phyloP scores from a whole-genome alignment of 768 basidiomycete genomes.

The Calocybe cyanea region DNA sequence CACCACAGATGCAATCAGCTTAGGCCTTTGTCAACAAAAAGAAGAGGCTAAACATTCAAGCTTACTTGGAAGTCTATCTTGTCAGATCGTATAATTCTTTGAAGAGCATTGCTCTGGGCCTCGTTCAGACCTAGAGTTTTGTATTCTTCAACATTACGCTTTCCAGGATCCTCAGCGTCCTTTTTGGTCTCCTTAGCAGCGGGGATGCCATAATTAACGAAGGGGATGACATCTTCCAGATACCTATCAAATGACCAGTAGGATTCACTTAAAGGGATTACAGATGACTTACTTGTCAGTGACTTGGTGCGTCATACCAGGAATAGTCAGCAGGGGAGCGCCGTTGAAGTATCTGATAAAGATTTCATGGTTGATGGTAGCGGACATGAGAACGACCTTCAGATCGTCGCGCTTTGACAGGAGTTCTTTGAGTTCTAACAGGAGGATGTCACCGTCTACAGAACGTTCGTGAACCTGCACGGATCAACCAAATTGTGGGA shows the following conservation, averaged over 20 bases:
- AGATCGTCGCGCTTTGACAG: slow-evolving; percentile 58
- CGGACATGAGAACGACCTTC: slow-evolving; percentile 89
- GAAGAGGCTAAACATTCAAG: not conserved
- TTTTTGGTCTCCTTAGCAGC: slow-evolving; percentile 22
- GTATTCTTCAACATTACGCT: slow-evolving; percentile 45
- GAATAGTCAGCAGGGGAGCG: slow-evolving; percentile 80
- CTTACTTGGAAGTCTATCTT: slow-evolving; percentile 71
- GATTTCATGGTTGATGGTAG: slow-evolving; percentile 89
- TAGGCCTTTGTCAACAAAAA: slow-evolving; percentile 2
- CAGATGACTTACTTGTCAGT: slow-evolving; percentile 55
- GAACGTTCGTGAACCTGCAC: slow-evolving; percentile 88
- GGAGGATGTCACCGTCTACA: slow-evolving; percentile 85
- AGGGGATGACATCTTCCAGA: slow-evolving; percentile 72
- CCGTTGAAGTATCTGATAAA: slow-evolving; percentile 79
- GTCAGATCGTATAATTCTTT: slow-evolving; percentile 55
- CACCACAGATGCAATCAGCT: slow-evolving; percentile 69
- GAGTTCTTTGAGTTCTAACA: slow-evolving; percentile 80
- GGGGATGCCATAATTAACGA: slow-evolving; percentile 51
- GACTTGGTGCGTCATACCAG: slow-evolving; percentile 79
- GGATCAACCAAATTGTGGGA: not conserved
- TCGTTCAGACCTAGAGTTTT: slow-evolving; percentile 52
- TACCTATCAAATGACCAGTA: slow-evolving; percentile 43
- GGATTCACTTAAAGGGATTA: not conserved
- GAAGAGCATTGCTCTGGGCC: slow-evolving; percentile 47
- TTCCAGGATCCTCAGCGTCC: slow-evolving; percentile 42